Base-by-base conservation (phyloP, 177 flowering plant species). In the Vitis hybrid region DNA sequence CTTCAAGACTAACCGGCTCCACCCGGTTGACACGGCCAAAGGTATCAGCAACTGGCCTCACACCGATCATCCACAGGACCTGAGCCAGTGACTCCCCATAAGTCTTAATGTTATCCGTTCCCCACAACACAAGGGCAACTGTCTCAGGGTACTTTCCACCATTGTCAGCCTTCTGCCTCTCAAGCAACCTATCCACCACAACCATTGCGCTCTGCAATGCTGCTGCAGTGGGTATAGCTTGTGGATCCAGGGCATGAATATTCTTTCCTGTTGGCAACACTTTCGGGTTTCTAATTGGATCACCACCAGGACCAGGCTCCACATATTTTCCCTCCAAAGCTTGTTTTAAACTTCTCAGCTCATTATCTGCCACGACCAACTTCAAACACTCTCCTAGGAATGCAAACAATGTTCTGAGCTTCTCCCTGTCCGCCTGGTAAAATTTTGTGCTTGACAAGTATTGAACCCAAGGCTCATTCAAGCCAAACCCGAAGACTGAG, bases 301-400 rank as follows among this genome's bases (percentile, higher is more conserved):
- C 99, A 56, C 99, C 99, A 52, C 99, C 99, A 10, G 99, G 99
- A 53, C 99, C 99, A 12, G 99, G 98, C 76, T 87, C 95, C 13
- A 96, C 99, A 71, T 84, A 96, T 54, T 92, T 91, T 15, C 99
- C 99, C 75, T 96, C 93, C 79, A 96, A 70, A 13, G 99, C 99
- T 76, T 90, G 98, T 75, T 91, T 96, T 72, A 96, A 76, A 81
- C 95, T 86, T 17, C 99, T 97, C 59, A 96, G 15, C 80, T 96
- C 99, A 75, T 96, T 96, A 63, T 96, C 98, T 64, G 90, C 92
- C 63, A 96, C 99, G 58, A 96, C 82, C 48, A 93, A 79, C 78
- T 86, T 91, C 89, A 96, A 79, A 70, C 99, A 93, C 20, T 88
- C 95, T 0, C 94, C 98, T 41, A 93, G 73, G 85, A 84, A 96